These are phyloP conservation scores for Ciborinia camelliae DNA, from an alignment of 2,329 filamentous ascomycete species.

Conservation along the genomic window DNA sequence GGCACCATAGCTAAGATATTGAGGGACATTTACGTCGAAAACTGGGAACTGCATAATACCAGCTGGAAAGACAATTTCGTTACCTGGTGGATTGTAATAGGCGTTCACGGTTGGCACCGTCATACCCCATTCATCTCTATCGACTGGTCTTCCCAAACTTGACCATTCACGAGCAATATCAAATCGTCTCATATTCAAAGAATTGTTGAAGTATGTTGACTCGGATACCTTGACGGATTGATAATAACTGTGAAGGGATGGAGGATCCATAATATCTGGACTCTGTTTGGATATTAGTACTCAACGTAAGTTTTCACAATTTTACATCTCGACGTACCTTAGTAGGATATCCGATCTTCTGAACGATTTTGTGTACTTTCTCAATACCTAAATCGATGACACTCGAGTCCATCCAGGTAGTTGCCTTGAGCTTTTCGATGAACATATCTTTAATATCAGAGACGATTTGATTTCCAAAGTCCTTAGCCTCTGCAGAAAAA, in stretches of 20 bases:
- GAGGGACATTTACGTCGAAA: conserved; percentile 59
- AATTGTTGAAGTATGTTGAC: conserved; percentile 56
- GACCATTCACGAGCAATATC: conserved; percentile 51
- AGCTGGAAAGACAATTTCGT: conserved; percentile 66
- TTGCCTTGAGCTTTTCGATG: conserved; percentile 54
- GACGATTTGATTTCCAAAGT: conserved; percentile 66
- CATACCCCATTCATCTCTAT: conserved; percentile 60
- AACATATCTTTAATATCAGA: conserved; percentile 67
- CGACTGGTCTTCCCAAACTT: conserved; percentile 55
- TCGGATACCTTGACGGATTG: conserved; percentile 48
- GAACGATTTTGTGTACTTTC: conserved; percentile 64
- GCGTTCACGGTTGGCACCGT: conserved; percentile 61
- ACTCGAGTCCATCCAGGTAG: conserved; percentile 62
- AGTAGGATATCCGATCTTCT: conserved; percentile 66
- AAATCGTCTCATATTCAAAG: conserved; percentile 49
- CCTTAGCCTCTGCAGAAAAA: conserved; percentile 63
- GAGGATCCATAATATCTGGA: conserved; percentile 59
- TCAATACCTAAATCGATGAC: conserved; percentile 57
- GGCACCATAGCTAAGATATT: conserved; percentile 66
- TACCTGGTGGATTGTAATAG: conserved; percentile 53
- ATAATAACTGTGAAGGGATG: conserved; percentile 56
- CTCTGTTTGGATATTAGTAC: conserved; percentile 37
- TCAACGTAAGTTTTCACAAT: neutral
- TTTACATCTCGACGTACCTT: conserved; percentile 36
- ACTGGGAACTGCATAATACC: conserved; percentile 68